Base-by-base conservation (phyloP, 2,329 filamentous ascomycete species). In the Colletotrichum noveboracense region DNA sequence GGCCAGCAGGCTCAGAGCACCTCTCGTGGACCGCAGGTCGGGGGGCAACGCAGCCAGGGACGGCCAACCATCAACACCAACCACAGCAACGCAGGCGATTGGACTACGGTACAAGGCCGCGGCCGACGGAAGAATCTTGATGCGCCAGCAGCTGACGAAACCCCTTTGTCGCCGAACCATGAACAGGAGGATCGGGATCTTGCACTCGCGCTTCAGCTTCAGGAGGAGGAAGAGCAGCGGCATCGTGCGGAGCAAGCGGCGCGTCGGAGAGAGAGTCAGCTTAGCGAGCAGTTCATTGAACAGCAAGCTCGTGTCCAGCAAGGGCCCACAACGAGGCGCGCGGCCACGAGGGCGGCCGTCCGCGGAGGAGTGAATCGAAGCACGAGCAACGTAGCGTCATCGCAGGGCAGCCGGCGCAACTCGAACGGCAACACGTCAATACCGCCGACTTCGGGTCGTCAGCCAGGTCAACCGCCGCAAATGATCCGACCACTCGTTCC, bases 201-300 rank as follows among this genome's bases (percentile, higher is more conserved):
- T 34, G 97, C 97, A 0, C 89, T 98, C 5, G 96, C 96, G 0
- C 88, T 99, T 8, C 97, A 98, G 81, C 90, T 98, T 2, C 96
- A 98, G 82, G 97, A 98, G 80, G 96, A 98, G 82, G 96, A 98
- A 83, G 95, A 98, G 78, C 93, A 95, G 80, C 90, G 92, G 16
- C 92, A 96, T 77, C 90, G 91, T n/a, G 79, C 81, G 8, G 89
- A 91, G 66, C 89, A 92, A 65, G 91, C 90, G 12, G 90, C 93
- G 2, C 89, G 93, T 9, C 87, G 89, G 13, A 88, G 91, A n/a
- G 93, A 96, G 82, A 92, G 91, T 70, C 87, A 91, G 73, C 87
- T 95, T 1, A 94, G 93, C 0, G 92, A 94, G 80, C 91, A 93
- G 77, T 94, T 90, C 78, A 94, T 96, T 72, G 91, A 94, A 78